Conservation (phyloP, 2,329 filamentous ascomycete genomes). For the Epichloe sylvatica region DNA sequence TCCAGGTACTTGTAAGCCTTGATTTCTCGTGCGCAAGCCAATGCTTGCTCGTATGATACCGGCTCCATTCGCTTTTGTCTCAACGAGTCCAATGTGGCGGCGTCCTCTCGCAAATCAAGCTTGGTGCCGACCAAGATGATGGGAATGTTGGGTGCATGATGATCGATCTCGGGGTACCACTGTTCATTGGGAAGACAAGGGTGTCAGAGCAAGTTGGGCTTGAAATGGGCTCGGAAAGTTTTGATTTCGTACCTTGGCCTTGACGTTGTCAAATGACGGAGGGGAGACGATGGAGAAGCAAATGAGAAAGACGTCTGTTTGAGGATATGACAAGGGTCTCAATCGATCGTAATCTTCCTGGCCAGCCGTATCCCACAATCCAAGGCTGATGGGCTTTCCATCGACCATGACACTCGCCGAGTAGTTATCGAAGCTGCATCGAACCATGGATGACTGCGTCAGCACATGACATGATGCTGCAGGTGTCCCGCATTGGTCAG, state of each 20-base stretch:
- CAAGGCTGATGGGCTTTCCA: constrained; percentile 91
- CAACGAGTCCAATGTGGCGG: constrained; percentile 65
- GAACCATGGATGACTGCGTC: constrained; percentile 1
- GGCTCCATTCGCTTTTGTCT: constrained; percentile 90
- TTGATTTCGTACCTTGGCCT: constrained; percentile 63
- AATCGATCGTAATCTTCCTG: constrained; percentile 97
- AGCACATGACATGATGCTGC: constrained; percentile 1
- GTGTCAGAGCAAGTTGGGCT: neutral
- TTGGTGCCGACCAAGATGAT: constrained; percentile 97
- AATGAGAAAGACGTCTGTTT: constrained; percentile 96
- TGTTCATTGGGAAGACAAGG: constrained; percentile 23
- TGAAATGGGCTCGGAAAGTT: neutral
- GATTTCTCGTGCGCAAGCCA: constrained; percentile 84
- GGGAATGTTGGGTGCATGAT: constrained; percentile 87
- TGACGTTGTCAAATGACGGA: constrained; percentile 96
- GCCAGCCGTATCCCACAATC: constrained; percentile 95
- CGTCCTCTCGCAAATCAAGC: constrained; percentile 86
- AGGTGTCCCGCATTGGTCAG: constrained; percentile 1
- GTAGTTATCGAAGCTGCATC: constrained; percentile 85
- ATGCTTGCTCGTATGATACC: constrained; percentile 65
- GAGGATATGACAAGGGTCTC: constrained; percentile 88
- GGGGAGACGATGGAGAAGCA: constrained; percentile 98
- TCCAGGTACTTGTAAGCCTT: constrained; percentile 94
- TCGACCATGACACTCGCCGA: constrained; percentile 98
- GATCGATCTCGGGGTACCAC: constrained; percentile 97